Conservation (phyloP, 2,329 filamentous ascomycete genomes). For the Lasiodiplodia sp. region DNA sequence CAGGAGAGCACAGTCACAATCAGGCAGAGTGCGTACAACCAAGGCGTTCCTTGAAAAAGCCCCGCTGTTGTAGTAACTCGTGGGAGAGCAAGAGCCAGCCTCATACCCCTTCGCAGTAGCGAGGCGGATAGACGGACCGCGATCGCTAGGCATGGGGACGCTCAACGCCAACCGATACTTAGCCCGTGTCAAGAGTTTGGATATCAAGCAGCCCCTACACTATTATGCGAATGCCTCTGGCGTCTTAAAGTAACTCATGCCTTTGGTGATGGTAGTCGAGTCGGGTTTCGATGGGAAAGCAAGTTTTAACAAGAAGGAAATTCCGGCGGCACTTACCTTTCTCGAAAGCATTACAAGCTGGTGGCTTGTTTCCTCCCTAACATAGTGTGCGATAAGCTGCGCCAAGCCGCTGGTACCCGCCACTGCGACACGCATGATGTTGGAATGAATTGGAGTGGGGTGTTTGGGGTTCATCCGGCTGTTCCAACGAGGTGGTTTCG, state of each 20-base stretch:
- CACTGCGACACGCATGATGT: constrained; percentile 67
- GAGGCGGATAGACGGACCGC: neutral
- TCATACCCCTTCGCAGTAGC: neutral
- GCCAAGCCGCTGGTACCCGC: constrained; percentile 68
- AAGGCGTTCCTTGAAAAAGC: neutral
- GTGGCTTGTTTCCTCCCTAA: constrained; percentile 69
- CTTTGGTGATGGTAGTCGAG: neutral
- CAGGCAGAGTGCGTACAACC: neutral
- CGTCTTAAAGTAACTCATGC: neutral
- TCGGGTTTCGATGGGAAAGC: neutral
- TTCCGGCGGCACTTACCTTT: constrained; percentile 54
- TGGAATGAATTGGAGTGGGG: constrained; percentile 21
- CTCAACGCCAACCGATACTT: neutral
- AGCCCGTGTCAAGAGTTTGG: neutral
- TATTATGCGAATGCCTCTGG: neutral
- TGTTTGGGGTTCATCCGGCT: neutral
- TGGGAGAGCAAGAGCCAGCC: neutral
- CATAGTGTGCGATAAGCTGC: constrained; percentile 63
- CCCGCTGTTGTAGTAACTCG: neutral
- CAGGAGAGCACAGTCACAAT: neutral
- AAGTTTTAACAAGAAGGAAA: neutral
- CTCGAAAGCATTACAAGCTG: constrained; percentile 75
- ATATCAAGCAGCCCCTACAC: neutral
- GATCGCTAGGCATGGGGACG: too few species aligned
- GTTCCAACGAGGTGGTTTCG: constrained; percentile 9